phyloP scores from a whole-genome alignment of 2,329 filamentous ascomycete genomes.

The Diaporthe capsici region DNA sequence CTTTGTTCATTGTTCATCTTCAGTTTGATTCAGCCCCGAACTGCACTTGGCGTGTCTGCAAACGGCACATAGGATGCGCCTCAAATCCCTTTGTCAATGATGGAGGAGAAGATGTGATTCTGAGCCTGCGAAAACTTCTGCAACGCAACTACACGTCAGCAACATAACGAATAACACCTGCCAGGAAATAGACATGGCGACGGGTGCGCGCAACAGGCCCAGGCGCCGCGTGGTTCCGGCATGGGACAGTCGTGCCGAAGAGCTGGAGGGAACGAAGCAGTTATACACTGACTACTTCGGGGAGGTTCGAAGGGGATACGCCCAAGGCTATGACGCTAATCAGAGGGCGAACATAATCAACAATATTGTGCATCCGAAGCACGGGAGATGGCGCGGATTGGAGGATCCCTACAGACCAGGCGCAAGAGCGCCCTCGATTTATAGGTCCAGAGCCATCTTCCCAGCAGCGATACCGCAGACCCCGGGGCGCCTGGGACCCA shows the following conservation, averaged over 20 bases:
- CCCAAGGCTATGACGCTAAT: neutral
- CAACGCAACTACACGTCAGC: too few relatives aligned
- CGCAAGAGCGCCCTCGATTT: neutral
- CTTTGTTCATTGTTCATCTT: neutral
- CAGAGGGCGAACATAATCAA: neutral
- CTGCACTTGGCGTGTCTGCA: too few relatives aligned
- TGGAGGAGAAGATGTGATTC: neutral
- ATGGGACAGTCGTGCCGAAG: neutral
- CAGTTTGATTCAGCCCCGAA: neutral
- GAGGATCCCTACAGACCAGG: neutral
- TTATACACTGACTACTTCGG: neutral
- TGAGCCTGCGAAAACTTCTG: too few relatives aligned
- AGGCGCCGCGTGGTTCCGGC: neutral
- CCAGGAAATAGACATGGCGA: neutral
- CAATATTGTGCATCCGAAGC: neutral
- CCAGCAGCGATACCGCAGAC: neutral
- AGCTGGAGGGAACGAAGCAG: neutral
- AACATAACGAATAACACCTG: neutral
- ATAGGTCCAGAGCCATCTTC: neutral
- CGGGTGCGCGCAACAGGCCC: neutral
- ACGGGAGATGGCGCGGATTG: conserved; percentile 1
- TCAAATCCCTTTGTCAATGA: neutral
- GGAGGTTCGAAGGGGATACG: neutral
- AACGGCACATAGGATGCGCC: neutral
- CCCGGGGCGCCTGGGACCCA: neutral